These are phyloP conservation scores for Citrus glauca DNA, from an alignment of 345 rosid species.

Conservation along the genomic window DNA sequence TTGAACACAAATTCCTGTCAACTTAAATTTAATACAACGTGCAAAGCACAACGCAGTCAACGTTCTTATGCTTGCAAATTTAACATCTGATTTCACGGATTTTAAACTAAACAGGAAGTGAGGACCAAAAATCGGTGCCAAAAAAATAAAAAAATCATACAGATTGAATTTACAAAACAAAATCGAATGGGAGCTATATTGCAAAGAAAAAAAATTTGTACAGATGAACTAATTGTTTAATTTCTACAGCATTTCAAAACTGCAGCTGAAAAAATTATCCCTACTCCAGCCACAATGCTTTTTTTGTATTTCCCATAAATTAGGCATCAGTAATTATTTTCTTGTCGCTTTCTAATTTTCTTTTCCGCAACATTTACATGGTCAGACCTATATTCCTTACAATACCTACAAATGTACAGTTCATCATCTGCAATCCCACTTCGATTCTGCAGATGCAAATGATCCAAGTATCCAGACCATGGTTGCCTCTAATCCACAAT, in stretches of 20 bases:
- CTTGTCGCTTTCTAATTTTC: conserved; percentile 16
- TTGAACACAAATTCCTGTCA: too few relatives aligned
- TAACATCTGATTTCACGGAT: too few relatives aligned
- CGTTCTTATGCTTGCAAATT: too few relatives aligned
- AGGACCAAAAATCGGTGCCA: background rate
- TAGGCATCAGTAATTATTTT: conserved; percentile 13
- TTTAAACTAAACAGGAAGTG: too few relatives aligned
- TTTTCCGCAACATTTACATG: conserved; percentile 30
- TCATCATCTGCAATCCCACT: conserved; percentile 22
- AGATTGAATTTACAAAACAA: background rate
- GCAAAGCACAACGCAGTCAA: too few relatives aligned
- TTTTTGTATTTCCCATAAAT: conserved; percentile 4
- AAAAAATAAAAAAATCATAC: background rate
- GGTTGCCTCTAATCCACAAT: background rate
- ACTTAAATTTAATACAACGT: too few relatives aligned
- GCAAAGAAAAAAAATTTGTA: conserved; percentile 9
- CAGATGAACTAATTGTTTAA: conserved; percentile 4
- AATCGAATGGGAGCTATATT: conserved; percentile 14
- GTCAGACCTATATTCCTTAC: conserved; percentile 39
- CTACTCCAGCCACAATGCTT: conserved; percentile 18
- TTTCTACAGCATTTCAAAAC: conserved; percentile 31
- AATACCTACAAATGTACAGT: conserved; percentile 64
- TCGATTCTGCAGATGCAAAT: conserved; percentile 7
- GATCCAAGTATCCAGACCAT: background rate
- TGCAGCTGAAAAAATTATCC: conserved; percentile 20